A percentile compares a stretch with the other conserved stretches of the same genome.
phyloP scores from a whole-genome alignment of 768 basidiomycete species.

The Xerocomellus amylosporus region DNA sequence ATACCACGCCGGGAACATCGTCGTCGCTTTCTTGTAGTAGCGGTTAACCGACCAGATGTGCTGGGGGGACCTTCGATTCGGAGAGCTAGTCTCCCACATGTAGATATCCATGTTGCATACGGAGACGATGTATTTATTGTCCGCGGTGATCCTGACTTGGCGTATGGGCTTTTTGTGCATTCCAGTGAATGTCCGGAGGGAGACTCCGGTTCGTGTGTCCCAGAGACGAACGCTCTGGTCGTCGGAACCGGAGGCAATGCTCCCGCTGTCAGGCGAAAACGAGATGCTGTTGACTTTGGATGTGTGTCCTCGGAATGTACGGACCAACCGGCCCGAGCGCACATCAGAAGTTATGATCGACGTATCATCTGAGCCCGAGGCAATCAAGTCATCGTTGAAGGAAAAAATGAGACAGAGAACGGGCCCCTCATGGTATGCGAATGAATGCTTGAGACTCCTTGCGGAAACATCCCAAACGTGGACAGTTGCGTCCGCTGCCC shows the following conservation, averaged over 20 bases:
- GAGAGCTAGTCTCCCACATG: conserved; percentile 8
- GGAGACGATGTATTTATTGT: conserved; percentile 11
- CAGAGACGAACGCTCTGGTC: conserved; percentile 25
- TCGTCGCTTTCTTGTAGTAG: conserved; percentile 4
- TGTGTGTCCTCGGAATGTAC: conserved; percentile 17
- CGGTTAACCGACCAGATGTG: conserved; percentile 16
- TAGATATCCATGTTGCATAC: conserved; percentile 15
- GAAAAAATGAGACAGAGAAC: conserved; percentile 24
- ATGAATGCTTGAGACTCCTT: not conserved
- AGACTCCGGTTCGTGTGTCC: conserved; percentile 21
- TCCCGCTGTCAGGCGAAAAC: conserved; percentile 18
- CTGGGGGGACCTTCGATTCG: conserved; percentile 6
- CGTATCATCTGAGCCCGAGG: conserved; percentile 14
- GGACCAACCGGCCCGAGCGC: conserved; percentile 5
- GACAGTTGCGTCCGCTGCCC: conserved; percentile 10
- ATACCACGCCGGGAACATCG: conserved; percentile 16
- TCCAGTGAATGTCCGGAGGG: conserved; percentile 11
- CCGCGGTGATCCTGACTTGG: conserved; percentile 19
- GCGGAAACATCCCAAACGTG: conserved; percentile 17
- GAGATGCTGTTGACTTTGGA: conserved; percentile 18
- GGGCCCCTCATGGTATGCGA: conserved; percentile 14
- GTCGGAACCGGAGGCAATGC: conserved; percentile 22
- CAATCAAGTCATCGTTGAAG: conserved; percentile 8
- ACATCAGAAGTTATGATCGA: conserved; percentile 15
- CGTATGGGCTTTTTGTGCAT: conserved; percentile 16